phyloP scores from a whole-genome alignment of 2,329 filamentous ascomycete genomes.

The Fusarium luffae region DNA sequence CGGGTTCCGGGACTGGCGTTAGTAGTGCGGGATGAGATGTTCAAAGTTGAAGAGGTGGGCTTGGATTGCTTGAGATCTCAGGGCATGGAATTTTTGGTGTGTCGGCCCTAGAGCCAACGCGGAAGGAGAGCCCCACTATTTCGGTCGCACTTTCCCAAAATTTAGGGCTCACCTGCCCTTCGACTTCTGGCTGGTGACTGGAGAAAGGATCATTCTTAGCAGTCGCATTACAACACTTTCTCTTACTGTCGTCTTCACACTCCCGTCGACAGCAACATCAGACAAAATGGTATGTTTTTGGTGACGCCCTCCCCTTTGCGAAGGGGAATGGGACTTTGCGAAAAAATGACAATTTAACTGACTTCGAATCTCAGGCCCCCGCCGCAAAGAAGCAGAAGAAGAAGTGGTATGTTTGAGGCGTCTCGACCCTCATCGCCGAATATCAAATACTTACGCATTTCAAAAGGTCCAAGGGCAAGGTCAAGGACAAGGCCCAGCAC shows the following conservation, averaged over 20 bases:
- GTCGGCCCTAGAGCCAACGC: background rate
- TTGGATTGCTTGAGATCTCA: slow-evolving; percentile 10
- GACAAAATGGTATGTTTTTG: slow-evolving; percentile 57
- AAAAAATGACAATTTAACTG: slow-evolving; percentile 35
- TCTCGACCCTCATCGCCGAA: slow-evolving; percentile 22
- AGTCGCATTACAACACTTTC: slow-evolving; percentile 44
- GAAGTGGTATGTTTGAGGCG: slow-evolving; percentile 55
- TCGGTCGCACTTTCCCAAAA: slow-evolving; percentile 20
- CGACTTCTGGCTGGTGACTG: slow-evolving; percentile 48
- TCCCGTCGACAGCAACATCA: slow-evolving; percentile 55
- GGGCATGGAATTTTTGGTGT: slow-evolving; percentile 17
- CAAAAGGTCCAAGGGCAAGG: slow-evolving; percentile 66
- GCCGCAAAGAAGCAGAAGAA: slow-evolving; percentile 64
- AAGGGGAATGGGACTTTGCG: background rate
- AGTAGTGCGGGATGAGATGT: slow-evolving; percentile 50
- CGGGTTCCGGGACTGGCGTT: slow-evolving; percentile 51
- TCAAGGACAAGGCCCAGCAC: slow-evolving; percentile 99
- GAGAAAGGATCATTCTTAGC: slow-evolving; percentile 26
- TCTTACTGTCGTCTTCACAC: slow-evolving; percentile 44
- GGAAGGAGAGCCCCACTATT: slow-evolving; percentile 1
- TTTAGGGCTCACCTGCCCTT: slow-evolving; percentile 38
- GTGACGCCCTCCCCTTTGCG: slow-evolving; percentile 10
- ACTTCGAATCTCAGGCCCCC: slow-evolving; percentile 52
- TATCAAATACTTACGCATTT: slow-evolving; percentile 33
- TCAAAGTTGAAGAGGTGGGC: slow-evolving; percentile 40